Evolutionary conservation across 1,139 yeast species (phyloP).

Genomic region (Cylindricascospora bacillispora): DNA sequence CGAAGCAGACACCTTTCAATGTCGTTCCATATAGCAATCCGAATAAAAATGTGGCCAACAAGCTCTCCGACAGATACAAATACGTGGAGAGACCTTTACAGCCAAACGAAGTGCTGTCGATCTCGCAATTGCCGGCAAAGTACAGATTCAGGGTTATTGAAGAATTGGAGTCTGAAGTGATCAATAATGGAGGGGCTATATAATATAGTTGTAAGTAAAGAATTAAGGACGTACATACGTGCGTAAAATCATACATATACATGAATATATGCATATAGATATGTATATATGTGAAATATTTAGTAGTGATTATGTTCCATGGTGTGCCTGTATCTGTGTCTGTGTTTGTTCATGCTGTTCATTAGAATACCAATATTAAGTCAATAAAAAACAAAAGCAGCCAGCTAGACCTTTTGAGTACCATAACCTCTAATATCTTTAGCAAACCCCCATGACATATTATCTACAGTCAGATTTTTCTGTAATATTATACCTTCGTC

Average conservation of each 20-base stretch:
- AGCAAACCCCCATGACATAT: slow-evolving; percentile 90
- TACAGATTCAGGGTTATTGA: slow-evolving; percentile 54
- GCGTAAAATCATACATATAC: not conserved
- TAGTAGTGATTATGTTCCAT: slow-evolving; percentile 1
- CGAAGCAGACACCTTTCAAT: slow-evolving; percentile 18
- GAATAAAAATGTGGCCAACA: slow-evolving; percentile 8
- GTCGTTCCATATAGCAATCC: slow-evolving; percentile 26
- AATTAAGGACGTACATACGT: not conserved
- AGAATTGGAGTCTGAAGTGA: slow-evolving; percentile 58
- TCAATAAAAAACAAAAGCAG: not conserved
- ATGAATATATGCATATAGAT: slow-evolving; percentile 1
- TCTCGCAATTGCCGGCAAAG: slow-evolving; percentile 55
- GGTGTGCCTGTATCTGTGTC: not conserved
- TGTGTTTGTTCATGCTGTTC: not conserved
- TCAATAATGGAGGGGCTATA: slow-evolving; percentile 64
- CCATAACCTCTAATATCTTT: slow-evolving; percentile 84
- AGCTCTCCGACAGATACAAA: slow-evolving; percentile 35
- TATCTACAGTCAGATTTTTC: slow-evolving; percentile 48
- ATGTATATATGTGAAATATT: not conserved
- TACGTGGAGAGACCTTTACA: slow-evolving; percentile 17
- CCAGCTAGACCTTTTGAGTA: slow-evolving; percentile 34
- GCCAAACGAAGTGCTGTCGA: slow-evolving; percentile 32
- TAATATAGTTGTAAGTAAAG: not conserved
- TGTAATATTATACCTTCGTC: slow-evolving; percentile 50
- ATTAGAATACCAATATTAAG: not conserved